A percentile compares a stretch with the other conserved stretches of the same genome.
Conservation (phyloP, 2,329 filamentous ascomycete species). For the Fusarium sarcochroum region DNA sequence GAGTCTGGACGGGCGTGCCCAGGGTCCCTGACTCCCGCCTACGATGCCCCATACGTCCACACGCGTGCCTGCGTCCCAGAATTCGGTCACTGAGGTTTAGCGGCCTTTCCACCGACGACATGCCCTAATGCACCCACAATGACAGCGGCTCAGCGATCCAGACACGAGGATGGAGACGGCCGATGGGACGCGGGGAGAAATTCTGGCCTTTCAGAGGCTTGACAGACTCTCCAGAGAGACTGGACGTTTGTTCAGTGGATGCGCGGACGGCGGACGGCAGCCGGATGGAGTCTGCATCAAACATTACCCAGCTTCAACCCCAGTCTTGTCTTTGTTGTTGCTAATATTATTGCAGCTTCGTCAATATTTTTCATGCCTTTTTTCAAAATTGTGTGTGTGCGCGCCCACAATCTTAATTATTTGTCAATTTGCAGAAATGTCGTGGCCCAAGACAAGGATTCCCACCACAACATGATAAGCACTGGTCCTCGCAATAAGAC, state of each 20-base stretch:
- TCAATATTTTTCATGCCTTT: constrained; percentile 35
- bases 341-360: constrained; percentile 31
- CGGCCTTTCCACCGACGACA: constrained; percentile 47
- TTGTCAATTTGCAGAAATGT: constrained; percentile 25
- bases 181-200: constrained; percentile 44
- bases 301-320: constrained; percentile 39
- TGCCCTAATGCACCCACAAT: constrained; percentile 51
- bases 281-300: constrained; percentile 43
- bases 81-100: constrained; percentile 51
- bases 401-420: constrained; percentile 40
- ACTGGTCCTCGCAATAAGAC: constrained; percentile 23
- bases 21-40: constrained; percentile 40
- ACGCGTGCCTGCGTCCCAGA: constrained; percentile 50
- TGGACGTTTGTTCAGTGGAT: constrained; percentile 39
- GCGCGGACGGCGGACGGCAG: constrained; percentile 44
- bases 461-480: constrained; percentile 15
- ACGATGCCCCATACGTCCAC: constrained; percentile 41
- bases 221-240: constrained; percentile 1
- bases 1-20: constrained; percentile 33
- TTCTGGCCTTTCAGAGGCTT: constrained; percentile 40
- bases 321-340: constrained; percentile 26
- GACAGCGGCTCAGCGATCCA: constrained; percentile 50
- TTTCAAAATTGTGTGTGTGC: constrained; percentile 31
- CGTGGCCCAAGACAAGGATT: constrained; percentile 30
- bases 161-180: constrained; percentile 40